Evolutionary conservation across 148 eudicot genomes (phyloP).

Genomic region (Chenopodium album): DNA sequence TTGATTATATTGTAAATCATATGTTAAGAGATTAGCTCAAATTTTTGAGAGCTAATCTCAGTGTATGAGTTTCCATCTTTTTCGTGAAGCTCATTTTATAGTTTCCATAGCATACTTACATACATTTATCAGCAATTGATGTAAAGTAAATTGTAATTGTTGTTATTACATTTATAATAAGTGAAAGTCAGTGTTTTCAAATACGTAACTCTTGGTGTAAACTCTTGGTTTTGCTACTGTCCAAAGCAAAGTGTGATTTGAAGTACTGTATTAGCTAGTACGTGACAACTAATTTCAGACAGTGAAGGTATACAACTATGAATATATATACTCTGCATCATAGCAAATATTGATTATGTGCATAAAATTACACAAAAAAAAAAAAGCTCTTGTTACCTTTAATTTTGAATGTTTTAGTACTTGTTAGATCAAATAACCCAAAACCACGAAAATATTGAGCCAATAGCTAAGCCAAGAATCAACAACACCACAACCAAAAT

Average conservation of each 20-base stretch:
- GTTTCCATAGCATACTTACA: neutral
- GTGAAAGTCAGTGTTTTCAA: neutral
- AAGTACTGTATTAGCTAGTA: too few relatives aligned
- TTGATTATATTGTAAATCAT: neutral
- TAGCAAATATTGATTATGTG: too few relatives aligned
- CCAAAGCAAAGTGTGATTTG: too few relatives aligned
- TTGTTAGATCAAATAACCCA: constrained; percentile 59
- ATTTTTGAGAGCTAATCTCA: constrained; percentile 31
- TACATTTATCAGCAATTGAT: neutral
- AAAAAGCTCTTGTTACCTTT: too few relatives aligned
- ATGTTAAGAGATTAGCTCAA: constrained; percentile 21
- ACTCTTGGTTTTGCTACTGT: neutral
- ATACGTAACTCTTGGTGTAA: neutral
- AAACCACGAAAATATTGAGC: constrained; percentile 83
- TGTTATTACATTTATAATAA: too few relatives aligned
- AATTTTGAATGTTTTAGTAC: neutral
- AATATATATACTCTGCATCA: too few relatives aligned
- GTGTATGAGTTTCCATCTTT: constrained; percentile 24
- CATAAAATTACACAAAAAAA: too few relatives aligned
- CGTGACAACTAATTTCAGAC: too few relatives aligned
- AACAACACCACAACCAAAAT: constrained; percentile 70
- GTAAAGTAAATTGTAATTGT: neutral
- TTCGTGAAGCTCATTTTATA: constrained; percentile 26
- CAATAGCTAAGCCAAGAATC: constrained; percentile 65
- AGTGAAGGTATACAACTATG: too few relatives aligned